phyloP scores from a whole-genome alignment of 768 basidiomycete genomes.

The Rhodotorula taiwanensis region DNA sequence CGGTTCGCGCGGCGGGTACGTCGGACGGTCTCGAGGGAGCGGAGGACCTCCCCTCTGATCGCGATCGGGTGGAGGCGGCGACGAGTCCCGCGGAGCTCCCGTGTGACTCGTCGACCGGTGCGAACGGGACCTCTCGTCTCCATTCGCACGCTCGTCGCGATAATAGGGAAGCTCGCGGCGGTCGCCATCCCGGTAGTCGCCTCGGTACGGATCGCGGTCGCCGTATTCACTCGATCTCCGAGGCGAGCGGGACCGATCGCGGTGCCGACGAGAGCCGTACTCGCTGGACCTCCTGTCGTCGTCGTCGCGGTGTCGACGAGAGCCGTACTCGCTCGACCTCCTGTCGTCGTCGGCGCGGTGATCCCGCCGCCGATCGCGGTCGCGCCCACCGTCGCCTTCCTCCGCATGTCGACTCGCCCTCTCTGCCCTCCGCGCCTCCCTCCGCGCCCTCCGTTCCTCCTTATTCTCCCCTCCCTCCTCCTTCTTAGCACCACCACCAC shows the following conservation, averaged over 20 bases:
- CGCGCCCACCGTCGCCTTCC: slow-evolving; percentile 43
- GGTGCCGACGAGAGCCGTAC: slow-evolving; percentile 42
- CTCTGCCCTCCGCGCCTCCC: slow-evolving; percentile 53
- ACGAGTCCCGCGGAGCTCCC: neutral
- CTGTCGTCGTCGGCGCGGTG: neutral
- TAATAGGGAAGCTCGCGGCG: too few species aligned
- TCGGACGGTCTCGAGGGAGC: too few species aligned
- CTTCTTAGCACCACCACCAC: slow-evolving; percentile 20
- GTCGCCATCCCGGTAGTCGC: slow-evolving; percentile 42
- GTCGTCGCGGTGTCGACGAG: slow-evolving; percentile 25
- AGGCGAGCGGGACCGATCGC: slow-evolving; percentile 12
- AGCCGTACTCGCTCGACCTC: slow-evolving; percentile 40
- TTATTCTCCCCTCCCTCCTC: slow-evolving; percentile 67
- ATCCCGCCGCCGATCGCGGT: slow-evolving; percentile 21
- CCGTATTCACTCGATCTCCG: too few species aligned
- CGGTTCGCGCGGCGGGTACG: neutral
- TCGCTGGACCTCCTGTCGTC: slow-evolving; percentile 33
- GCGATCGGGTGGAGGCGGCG: too few species aligned
- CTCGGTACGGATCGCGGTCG: slow-evolving; percentile 47
- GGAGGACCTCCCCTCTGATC: neutral
- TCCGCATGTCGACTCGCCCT: slow-evolving; percentile 45
- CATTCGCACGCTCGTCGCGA: slow-evolving; percentile 17
- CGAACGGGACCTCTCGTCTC: neutral
- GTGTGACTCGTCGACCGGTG: too few species aligned
- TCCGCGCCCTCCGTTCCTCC: slow-evolving; percentile 57